Base-by-base conservation (phyloP, 805 yeast genomes). In the Yueomyces sp. region DNA sequence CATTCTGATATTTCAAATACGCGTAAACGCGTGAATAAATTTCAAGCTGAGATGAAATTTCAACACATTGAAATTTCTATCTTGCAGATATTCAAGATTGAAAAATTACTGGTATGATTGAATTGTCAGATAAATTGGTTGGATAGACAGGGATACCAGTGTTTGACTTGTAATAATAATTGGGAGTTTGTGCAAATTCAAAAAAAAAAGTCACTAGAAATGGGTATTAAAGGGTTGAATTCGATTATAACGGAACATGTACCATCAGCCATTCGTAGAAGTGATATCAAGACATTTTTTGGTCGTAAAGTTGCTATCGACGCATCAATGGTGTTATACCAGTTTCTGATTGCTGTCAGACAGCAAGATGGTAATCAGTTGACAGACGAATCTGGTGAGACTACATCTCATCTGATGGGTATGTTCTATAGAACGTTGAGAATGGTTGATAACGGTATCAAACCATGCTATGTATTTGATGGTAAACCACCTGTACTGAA, bases 301-400 rank as follows among this genome's bases (percentile, higher is more conserved):
- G 98, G 98, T 1, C 70, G 97, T 39, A 92, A 92, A 67, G 95
- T 92, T n/a, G 98, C 98, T 47, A 88, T 92, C 47, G 73, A 84
- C 66, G 94, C 94, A 3, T 88, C 97, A 7, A 92, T 92, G 98
- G 86, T 95, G 51, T 70, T 92, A 37, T 92, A 92, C 60, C 99
- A 92, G 63, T 92, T 90, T 57, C 70, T 92, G 41, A 88, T 92
- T 56, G 96, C 97, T 0, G 98, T 92, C 4, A 74, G 99, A 57
- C 97, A 90, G 53, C 87, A 83, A 45, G 97, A 92, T 56, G 99
- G 99, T n/a, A 86, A 79, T 49, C 94, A 87, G 59, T 69, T 92
- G 56, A 79, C 92, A 28, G 82, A 77, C 49, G 95, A 85, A 37
- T 76, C 76, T 26, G 99, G 99, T 39, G 95, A 86, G 49, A 90